Percentiles rank a stretch among this genome's conserved stretches.
Conservation (phyloP, 2,329 filamentous ascomycete genomes). For the Tothia fuscella region DNA sequence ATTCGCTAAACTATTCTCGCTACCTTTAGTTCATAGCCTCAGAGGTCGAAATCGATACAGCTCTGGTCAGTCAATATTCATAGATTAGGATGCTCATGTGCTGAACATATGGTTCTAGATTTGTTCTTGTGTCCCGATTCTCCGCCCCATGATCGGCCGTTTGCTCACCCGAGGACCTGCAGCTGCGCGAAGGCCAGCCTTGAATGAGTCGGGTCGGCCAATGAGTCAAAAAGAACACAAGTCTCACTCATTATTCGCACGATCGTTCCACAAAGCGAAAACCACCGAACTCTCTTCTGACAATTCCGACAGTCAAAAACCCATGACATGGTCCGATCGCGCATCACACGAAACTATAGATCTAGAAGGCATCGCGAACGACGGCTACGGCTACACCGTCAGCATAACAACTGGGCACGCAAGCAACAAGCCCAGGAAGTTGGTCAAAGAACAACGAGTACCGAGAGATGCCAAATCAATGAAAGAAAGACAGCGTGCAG, state of each 20-base stretch:
- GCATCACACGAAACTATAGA: slow-evolving; percentile 3
- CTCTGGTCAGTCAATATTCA: slow-evolving; percentile 25
- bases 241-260: background rate
- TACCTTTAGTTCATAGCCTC: slow-evolving; percentile 26
- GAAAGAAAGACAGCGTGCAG: background rate
- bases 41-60: slow-evolving; percentile 34
- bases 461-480: too few species aligned
- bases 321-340: too few species aligned
- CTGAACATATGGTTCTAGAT: too few species aligned
- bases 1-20: too few species aligned
- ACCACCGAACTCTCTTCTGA: background rate
- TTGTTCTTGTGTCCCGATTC: slow-evolving; percentile 10
- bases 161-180: background rate
- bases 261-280: background rate
- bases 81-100: too few species aligned
- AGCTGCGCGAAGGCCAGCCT: background rate
- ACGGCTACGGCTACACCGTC: slow-evolving; percentile 10
- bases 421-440: too few species aligned
- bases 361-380: slow-evolving; percentile 7
- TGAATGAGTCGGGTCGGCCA: background rate
- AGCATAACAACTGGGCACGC: slow-evolving; percentile 4
- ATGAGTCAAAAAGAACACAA: background rate
- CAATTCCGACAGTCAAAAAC: too few species aligned
- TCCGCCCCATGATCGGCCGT: slow-evolving; percentile 9
- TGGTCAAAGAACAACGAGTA: too few species aligned